Evolutionary conservation across 768 basidiomycete species (phyloP), one percentile per base, ranked within the genome.

Genomic region (Asterophora parasitica): DNA sequence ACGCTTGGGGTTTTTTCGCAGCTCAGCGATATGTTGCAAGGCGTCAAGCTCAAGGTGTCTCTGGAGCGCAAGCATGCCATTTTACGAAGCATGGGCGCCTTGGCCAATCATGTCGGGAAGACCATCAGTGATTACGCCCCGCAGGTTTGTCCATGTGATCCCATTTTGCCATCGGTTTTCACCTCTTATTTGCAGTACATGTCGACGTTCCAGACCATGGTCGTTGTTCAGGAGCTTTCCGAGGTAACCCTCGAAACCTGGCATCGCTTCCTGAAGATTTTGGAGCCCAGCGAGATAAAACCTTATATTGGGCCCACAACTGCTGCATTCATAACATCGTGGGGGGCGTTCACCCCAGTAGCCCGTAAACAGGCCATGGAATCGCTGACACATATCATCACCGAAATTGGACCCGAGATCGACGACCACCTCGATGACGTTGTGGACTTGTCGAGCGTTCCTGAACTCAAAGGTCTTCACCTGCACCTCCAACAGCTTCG

Each of bases 171-270:
- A 31, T 11, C 11, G 30, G 35, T 50, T 1, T 56, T 55, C 8
- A 43, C 13, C 13, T 46, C 4, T 4, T 33, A 36, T 43, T 36
- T 15, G 47, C 55, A 99, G 95, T 85, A 97, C 56, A 92, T 98
- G 88, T 92, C 95, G 0, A 92, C 88, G 13, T 77, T 99, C 32
- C 95, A 98, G 67, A 92, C 88, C 5, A 88, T 86, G 69, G 75
- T 96, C n/a, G 65, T 72, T 28, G 74, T 90, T 9, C 76, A 78
- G 0, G 85, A 86, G 50, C 73, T 99, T 6, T 79, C 88, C 0
- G 80, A 87, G 49, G 83, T 82, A 6, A 88, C 92, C 0, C 70
- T 99, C 2, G 70, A 79, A 27, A 87, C 82, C 32, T 98, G 93
- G 92, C 65, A 77, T 46, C 73, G 68, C 19, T 96, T 97, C 65